phyloP scores from a whole-genome alignment of 148 eudicot species.

The Vaccinium darrowii region DNA sequence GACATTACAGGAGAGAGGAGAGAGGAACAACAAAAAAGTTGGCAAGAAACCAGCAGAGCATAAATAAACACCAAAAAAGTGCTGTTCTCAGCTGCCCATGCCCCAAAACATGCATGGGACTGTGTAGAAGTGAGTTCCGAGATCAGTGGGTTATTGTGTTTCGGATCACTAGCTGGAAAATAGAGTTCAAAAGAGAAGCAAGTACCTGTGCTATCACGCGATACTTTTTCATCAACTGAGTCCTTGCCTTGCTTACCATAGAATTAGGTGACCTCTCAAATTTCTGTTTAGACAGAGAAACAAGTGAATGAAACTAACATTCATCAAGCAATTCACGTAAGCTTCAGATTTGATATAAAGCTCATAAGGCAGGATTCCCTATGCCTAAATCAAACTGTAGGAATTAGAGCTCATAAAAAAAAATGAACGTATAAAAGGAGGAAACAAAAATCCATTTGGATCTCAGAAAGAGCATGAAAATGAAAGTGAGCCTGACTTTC shows the following conservation, averaged over 20 bases:
- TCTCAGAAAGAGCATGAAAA: background rate
- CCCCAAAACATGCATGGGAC: too few species aligned
- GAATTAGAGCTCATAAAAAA: background rate
- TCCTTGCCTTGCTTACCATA: background rate
- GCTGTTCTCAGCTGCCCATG: too few species aligned
- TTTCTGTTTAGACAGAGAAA: background rate
- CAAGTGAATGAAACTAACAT: background rate
- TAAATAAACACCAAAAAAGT: too few species aligned
- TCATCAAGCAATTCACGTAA: background rate
- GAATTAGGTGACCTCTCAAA: background rate
- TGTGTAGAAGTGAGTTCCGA: too few species aligned
- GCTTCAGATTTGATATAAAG: background rate
- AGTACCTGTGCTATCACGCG: conserved; percentile 1
- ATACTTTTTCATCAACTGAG: background rate
- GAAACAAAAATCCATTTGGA: background rate
- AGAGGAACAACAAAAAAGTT: background rate
- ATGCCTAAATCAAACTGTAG: background rate
- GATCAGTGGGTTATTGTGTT: background rate
- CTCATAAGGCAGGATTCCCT: background rate
- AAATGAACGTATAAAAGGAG: background rate
- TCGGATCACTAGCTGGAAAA: background rate
- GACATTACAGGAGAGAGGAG: background rate
- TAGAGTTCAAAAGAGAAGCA: background rate
- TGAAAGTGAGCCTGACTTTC: background rate
- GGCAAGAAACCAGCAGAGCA: too few species aligned